Conservation (phyloP, 192 early-diverging fungal species). For the Podila epigama region DNA sequence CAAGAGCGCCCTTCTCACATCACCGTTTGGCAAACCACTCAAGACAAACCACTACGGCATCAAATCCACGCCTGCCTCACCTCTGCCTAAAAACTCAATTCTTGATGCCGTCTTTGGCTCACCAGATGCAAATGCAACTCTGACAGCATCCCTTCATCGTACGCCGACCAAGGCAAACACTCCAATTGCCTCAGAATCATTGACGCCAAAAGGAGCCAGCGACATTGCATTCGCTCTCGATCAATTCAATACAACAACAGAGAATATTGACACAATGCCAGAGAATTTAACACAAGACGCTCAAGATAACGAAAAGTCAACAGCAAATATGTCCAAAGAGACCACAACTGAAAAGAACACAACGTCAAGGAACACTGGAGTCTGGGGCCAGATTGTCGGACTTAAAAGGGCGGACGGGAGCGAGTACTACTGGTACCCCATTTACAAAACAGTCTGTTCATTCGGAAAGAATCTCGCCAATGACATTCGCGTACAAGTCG, state of each 20-base stretch:
- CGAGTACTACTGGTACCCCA: conserved; percentile 35
- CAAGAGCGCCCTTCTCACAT: conserved; percentile 34
- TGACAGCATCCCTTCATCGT: background rate
- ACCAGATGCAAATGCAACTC: background rate
- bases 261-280: too few relatives aligned
- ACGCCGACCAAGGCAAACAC: background rate
- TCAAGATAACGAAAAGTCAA: background rate
- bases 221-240: too few relatives aligned
- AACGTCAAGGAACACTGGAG: conserved; percentile 3
- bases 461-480: conserved; percentile 26
- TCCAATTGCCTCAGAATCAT: background rate
- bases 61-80: background rate
- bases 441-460: conserved; percentile 40
- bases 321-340: background rate
- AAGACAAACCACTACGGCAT: conserved; percentile 12
- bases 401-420: conserved; percentile 20
- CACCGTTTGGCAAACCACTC: conserved; percentile 34
- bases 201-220: too few relatives aligned
- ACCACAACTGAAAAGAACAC: conserved; percentile 15
- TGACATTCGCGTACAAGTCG: conserved; percentile 35
- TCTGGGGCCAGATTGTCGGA: conserved; percentile 36
- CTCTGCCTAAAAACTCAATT: background rate
- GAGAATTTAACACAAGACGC: background rate
- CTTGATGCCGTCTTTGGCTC: background rate
- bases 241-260: too few relatives aligned